Percentiles rank a stretch among this genome's conserved stretches.
Conservation (phyloP, 305 asterid species). For the Euphrasia arctica region DNA sequence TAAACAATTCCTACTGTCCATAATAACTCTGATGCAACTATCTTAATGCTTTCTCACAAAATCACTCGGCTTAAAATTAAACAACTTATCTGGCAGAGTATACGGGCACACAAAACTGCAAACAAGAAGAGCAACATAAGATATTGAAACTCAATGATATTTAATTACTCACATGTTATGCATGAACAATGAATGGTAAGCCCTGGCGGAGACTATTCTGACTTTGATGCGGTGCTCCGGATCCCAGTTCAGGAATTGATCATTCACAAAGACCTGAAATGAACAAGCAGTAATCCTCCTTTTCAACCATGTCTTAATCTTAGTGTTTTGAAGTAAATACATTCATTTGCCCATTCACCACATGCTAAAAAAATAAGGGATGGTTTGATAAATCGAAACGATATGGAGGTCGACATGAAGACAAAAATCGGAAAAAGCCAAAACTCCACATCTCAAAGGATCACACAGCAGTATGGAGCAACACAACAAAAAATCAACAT, state of each 20-base stretch:
- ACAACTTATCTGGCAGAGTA: conserved; percentile 42
- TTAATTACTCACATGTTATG: conserved; percentile 79
- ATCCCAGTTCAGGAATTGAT: conserved; percentile 98
- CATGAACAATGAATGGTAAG: conserved; percentile 99
- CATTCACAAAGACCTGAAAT: conserved; percentile 89
- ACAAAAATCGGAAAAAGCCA: conserved; percentile 18
- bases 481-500: conserved; percentile 18
- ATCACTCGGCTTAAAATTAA: neutral
- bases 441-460: conserved; percentile 23
- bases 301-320: neutral
- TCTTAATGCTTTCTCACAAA: neutral
- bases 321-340: neutral
- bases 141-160: neutral
- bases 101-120: conserved; percentile 39
- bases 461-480: conserved; percentile 24
- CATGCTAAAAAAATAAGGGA: neutral
- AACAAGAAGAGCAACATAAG: conserved; percentile 26
- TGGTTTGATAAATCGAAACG: conserved; percentile 1
- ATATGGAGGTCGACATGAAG: conserved; percentile 9
- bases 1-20: conserved; percentile 8
- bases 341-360: too few species aligned
- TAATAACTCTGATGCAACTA: conserved; percentile 24
- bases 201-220: conserved; percentile 98
- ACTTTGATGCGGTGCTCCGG: conserved; percentile 93
- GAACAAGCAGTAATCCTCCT: neutral